Percentiles rank a stretch among this genome's conserved stretches.
Conservation (phyloP, 2,329 filamentous ascomycete genomes). For the Aspergillus terreus region DNA sequence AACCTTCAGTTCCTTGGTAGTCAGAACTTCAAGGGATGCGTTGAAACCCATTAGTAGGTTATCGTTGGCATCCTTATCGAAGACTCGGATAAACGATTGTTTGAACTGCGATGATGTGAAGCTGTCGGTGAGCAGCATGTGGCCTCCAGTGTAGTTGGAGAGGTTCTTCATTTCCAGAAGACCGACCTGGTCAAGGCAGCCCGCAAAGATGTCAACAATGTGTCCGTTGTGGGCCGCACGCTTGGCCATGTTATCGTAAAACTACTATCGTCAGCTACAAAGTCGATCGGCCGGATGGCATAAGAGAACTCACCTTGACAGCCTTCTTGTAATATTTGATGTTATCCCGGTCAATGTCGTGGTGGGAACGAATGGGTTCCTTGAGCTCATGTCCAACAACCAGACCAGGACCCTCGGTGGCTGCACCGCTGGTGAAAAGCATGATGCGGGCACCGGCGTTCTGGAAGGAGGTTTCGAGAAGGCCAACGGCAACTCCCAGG, state of each 20-base stretch:
- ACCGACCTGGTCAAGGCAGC: slow-evolving; percentile 95
- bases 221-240: slow-evolving; percentile 94
- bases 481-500: slow-evolving; percentile 87
- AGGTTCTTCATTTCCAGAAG: slow-evolving; percentile 97
- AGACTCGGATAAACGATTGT: slow-evolving; percentile 94
- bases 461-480: slow-evolving; percentile 92
- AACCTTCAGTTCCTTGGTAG: slow-evolving; percentile 96
- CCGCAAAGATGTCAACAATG: slow-evolving; percentile 95
- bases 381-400: slow-evolving; percentile 93
- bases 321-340: slow-evolving; percentile 99
- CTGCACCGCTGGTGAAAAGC: slow-evolving; percentile 92
- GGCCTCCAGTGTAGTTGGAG: slow-evolving; percentile 90
- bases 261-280: slow-evolving; percentile 50
- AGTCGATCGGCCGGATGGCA: too few relatives aligned
- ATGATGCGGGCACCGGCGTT: slow-evolving; percentile 94
- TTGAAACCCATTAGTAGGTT: slow-evolving; percentile 99
- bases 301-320: slow-evolving; percentile 63
- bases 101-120: slow-evolving; percentile 99
- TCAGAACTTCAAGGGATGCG: slow-evolving; percentile 88
- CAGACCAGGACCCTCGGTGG: slow-evolving; percentile 93
- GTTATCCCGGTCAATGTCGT: slow-evolving; percentile 97
- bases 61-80: slow-evolving; percentile 93
- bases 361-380: slow-evolving; percentile 95
- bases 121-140: slow-evolving; percentile 97
- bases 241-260: slow-evolving; percentile 93